These are phyloP conservation scores for Amaranthus palmeri DNA, from an alignment of 148 eudicot genomes.

Conservation along the genomic window DNA sequence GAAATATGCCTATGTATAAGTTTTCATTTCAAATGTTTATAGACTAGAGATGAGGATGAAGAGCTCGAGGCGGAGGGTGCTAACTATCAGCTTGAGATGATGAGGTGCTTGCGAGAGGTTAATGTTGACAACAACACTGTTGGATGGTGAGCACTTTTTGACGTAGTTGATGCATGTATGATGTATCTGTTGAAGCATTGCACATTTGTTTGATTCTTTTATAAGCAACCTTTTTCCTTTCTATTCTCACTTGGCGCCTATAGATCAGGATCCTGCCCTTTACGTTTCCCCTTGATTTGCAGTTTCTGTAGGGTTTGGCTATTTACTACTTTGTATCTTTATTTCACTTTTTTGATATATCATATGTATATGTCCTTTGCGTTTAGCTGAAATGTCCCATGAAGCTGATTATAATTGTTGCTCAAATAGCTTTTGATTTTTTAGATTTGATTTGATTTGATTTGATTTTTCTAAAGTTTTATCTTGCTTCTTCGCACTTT, in stretches of 20 bases:
- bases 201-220: not conserved
- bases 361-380: no score
- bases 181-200: not conserved
- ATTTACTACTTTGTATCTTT: no score
- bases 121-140: conserved; percentile 98
- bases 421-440: no score
- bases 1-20: not conserved
- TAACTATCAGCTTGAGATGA: conserved; percentile 97
- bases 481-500: no score
- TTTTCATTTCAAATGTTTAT: not conserved
- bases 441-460: no score
- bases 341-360: no score
- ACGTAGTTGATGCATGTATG: not conserved
- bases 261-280: not conserved
- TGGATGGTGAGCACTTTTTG: conserved; percentile 69
- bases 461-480: no score
- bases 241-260: not conserved
- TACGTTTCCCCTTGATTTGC: not conserved
- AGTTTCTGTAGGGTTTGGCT: no score
- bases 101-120: conserved; percentile 99
- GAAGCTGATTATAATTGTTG: no score
- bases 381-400: no score
- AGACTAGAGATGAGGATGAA: conserved; percentile 92
- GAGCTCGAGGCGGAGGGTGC: conserved; percentile 99
- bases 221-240: not conserved